Base-by-base conservation (phyloP, 2,329 filamentous ascomycete species). In the Colletotrichum lindemuthianum region DNA sequence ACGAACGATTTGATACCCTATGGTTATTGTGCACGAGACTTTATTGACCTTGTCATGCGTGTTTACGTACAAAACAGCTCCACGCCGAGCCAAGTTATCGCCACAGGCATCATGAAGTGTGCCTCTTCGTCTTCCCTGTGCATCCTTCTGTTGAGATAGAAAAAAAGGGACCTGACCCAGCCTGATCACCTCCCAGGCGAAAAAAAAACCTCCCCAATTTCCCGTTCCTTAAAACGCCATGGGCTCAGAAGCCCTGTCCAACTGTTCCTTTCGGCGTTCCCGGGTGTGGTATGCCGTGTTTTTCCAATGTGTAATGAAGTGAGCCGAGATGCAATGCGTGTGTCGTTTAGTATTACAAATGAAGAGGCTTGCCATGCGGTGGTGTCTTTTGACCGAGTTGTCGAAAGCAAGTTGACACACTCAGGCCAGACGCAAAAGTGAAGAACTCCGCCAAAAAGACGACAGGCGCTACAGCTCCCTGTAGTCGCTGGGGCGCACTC, bases 401-500 rank as follows among this genome's bases (percentile, higher is more conserved):
- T 52, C 36, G 24, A 4, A 24, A 24, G 24, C 24, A 15, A 37
- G 16, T 37, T 13, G 60, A 39, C 33, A 15, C 33, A 10, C 37
- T 13, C 9, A 13, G 9, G 13, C 37, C 37, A 40, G 13, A 40
- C 9, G 37, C 37, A 40, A 6, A 11, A 45, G 15, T 24, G 24
- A 24, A 24, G 4, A 24, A 24, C 5, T 24, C 24, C 24, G 24
- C 24, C 24, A 24, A 49, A 37, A 37, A 12, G 54, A 24, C 16
- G 8, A 48, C 6, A 9, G 44, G 41, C 37, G 48, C 59, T 81
- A 94, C 52, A 97, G 83, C 80, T 97, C 92, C 68, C 92, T 87
- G 76, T 96, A 98, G 79, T 99, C 96, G 75, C 92, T 96, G 10
- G 94, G 94, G 59, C 96, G 86, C 59, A 92, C 88, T 71, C 92